A percentile compares a stretch with the other conserved stretches of the same genome.
Conservation (phyloP, 768 basidiomycete genomes). For the Leccinum subgranulosum region DNA sequence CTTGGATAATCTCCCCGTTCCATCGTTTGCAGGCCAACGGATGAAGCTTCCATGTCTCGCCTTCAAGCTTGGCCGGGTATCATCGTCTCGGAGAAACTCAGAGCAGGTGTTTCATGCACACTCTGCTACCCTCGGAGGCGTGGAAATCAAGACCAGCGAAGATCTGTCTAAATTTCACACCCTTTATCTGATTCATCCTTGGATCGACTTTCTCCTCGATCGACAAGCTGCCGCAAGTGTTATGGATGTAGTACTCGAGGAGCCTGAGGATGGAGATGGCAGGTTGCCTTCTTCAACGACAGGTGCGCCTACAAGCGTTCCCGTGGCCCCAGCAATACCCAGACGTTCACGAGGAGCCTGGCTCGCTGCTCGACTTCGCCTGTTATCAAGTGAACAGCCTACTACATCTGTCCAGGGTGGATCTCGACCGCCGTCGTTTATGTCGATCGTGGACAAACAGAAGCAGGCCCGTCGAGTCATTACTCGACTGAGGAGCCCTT, state of each 20-base stretch:
- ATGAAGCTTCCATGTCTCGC: not conserved
- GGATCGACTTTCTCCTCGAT: not conserved
- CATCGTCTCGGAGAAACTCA: not conserved
- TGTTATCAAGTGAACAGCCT: slow-evolving; percentile 1
- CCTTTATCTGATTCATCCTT: not conserved
- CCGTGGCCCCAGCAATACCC: not conserved
- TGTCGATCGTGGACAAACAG: not conserved
- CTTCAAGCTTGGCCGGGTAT: not conserved
- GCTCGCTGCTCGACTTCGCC: not conserved
- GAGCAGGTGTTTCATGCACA: not conserved
- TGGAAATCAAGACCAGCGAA: not conserved
- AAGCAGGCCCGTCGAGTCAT: not conserved
- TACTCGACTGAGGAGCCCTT: not conserved
- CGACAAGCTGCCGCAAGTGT: not conserved
- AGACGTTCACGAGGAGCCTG: not conserved
- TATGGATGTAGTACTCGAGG: not conserved
- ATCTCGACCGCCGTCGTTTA: not conserved
- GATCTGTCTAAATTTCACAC: not conserved
- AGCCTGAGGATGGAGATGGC: not conserved
- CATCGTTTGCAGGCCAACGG: not conserved
- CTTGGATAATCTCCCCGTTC: not conserved
- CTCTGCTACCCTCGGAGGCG: not conserved
- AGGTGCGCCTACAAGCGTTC: no score
- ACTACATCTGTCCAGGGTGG: not conserved
- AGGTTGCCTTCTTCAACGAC: not conserved